phyloP scores from a whole-genome alignment of 495 filamentous ascomycete species.

The Penicillium turbatum region DNA sequence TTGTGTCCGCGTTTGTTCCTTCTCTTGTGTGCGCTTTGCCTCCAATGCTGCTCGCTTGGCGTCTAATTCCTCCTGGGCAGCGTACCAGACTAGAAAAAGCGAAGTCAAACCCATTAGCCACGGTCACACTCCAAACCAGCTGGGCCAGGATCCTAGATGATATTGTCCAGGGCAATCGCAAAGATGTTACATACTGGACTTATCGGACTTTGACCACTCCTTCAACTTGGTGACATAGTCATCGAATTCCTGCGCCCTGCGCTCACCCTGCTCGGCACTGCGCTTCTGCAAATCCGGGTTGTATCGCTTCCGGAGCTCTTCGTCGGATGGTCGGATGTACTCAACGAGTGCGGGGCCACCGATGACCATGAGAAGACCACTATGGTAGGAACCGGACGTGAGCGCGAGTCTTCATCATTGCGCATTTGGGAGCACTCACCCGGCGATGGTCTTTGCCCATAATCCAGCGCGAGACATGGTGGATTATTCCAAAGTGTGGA shows the following conservation, averaged over 20 bases:
- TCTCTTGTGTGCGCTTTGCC: slow-evolving; percentile 49
- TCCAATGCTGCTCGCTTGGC: slow-evolving; percentile 32
- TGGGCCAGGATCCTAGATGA: neutral
- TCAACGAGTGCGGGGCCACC: slow-evolving; percentile 83
- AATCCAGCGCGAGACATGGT: slow-evolving; percentile 49
- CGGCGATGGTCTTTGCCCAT: slow-evolving; percentile 52
- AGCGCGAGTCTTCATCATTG: slow-evolving; percentile 5
- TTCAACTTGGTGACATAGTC: slow-evolving; percentile 79
- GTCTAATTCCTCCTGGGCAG: slow-evolving; percentile 61
- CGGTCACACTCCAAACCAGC: neutral
- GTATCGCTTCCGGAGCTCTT: slow-evolving; percentile 88
- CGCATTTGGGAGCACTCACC: slow-evolving; percentile 35
- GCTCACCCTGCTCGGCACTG: slow-evolving; percentile 67
- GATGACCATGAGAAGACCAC: slow-evolving; percentile 62
- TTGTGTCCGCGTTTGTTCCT: slow-evolving; percentile 49
- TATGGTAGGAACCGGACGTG: slow-evolving; percentile 30
- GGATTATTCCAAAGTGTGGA: slow-evolving; percentile 3
- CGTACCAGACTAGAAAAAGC: slow-evolving; percentile 63
- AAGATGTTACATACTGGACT: slow-evolving; percentile 58
- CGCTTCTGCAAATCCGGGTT: slow-evolving; percentile 88
- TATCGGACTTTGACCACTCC: slow-evolving; percentile 84
- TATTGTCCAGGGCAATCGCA: neutral
- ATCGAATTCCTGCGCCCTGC: slow-evolving; percentile 77
- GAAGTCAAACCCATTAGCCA: slow-evolving; percentile 7
- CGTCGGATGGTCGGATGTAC: slow-evolving; percentile 79